Conservation (phyloP, 805 yeast genomes). For the Pichia eremophila region DNA sequence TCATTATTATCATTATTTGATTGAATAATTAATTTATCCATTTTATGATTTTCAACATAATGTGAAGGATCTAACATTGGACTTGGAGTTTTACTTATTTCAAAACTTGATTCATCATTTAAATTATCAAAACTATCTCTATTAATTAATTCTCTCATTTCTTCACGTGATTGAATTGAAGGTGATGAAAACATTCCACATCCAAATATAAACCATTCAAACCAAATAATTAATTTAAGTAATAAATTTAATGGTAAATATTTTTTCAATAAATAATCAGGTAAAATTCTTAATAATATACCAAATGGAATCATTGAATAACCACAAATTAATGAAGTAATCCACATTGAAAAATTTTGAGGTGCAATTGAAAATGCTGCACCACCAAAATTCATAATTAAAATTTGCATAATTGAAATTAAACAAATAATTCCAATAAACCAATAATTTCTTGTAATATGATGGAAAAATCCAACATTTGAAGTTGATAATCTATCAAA, state of each 20-base stretch:
- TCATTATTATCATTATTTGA: neutral
- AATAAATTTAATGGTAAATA: constrained; percentile 57
- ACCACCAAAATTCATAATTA: constrained; percentile 96
- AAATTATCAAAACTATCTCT: too few relatives aligned
- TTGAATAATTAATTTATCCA: neutral
- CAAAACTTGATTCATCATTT: neutral
- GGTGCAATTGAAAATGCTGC: constrained; percentile 79
- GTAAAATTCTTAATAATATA: constrained; percentile 61
- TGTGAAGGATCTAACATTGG: constrained; percentile 2
- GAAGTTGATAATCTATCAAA: constrained; percentile 49
- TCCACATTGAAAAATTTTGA: constrained; percentile 87
- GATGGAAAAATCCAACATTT: constrained; percentile 75
- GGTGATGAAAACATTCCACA: constrained; percentile 7
- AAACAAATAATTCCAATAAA: constrained; percentile 63
- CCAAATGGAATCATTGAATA: constrained; percentile 76
- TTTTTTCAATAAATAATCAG: constrained; percentile 64
- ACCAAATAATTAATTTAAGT: constrained; percentile 18
- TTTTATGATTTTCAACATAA: constrained; percentile 3
- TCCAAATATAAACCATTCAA: constrained; percentile 12
- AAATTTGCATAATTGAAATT: constrained; percentile 75
- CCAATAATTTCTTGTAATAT: constrained; percentile 73
- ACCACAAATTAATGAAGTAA: constrained; percentile 75
- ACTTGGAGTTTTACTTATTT: constrained; percentile 4
- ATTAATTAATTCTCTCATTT: neutral
- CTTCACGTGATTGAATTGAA: neutral